Evolutionary conservation across 2,329 filamentous ascomycete species (phyloP).

Genomic region (Fusarium equiseti): DNA sequence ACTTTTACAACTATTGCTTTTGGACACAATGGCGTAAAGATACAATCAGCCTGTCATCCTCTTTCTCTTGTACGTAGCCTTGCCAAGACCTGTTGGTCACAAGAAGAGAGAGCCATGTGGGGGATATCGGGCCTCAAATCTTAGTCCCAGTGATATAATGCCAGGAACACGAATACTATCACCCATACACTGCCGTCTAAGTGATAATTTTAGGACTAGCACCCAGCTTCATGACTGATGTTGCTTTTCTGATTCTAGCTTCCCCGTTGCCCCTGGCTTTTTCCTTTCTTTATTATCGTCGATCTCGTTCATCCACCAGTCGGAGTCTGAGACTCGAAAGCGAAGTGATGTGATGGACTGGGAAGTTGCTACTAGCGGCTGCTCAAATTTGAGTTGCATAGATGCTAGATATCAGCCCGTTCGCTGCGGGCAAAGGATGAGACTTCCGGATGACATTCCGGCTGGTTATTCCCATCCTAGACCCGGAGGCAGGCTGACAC

Average conservation of each 20-base stretch:
- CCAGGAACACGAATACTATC: slow-evolving; percentile 13
- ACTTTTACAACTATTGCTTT: slow-evolving; percentile 14
- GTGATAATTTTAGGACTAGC: background rate
- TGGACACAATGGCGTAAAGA: background rate
- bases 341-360: slow-evolving; percentile 15
- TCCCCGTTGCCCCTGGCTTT: slow-evolving; percentile 9
- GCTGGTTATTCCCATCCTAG: slow-evolving; percentile 18
- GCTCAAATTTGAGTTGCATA: slow-evolving; percentile 34
- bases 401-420: slow-evolving; percentile 29
- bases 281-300: slow-evolving; percentile 2
- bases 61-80: background rate
- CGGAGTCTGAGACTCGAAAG: background rate
- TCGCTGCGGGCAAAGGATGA: slow-evolving; percentile 22
- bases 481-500: slow-evolving; percentile 3
- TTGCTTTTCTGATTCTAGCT: background rate
- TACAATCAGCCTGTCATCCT: background rate
- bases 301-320: slow-evolving; percentile 25
- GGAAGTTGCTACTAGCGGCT: slow-evolving; percentile 1
- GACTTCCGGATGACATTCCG: slow-evolving; percentile 10
- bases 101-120: slow-evolving; percentile 27
- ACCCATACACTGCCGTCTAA: background rate
- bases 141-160: slow-evolving; percentile 8
- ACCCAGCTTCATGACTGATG: background rate
- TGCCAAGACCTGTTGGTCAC: slow-evolving; percentile 30
- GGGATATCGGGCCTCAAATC: slow-evolving; percentile 29